A percentile compares a stretch with the other conserved stretches of the same genome.
Conservation (phyloP, 2,329 filamentous ascomycete species). For the Orbilia ellipsospora region DNA sequence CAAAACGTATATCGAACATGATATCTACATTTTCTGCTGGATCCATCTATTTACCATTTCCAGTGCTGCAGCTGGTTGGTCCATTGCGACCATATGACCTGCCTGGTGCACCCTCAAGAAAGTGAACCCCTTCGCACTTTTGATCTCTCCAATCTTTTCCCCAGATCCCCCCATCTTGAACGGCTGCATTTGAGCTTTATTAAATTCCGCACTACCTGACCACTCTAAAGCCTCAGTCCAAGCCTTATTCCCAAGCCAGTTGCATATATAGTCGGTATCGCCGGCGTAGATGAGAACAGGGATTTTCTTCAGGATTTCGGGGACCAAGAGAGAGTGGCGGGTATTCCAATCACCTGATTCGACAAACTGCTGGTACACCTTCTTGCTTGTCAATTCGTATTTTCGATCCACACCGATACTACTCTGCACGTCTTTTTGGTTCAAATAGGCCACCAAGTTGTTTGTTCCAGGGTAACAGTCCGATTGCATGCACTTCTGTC, state of each 20-base stretch:
- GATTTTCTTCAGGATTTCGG: not conserved
- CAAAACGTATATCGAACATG: no score
- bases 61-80: not conserved
- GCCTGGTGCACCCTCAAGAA: not conserved
- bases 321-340: no score
- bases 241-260: not conserved
- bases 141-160: not conserved
- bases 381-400: no score
- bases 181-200: not conserved
- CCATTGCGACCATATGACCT: not conserved
- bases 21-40: no score
- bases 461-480: no score
- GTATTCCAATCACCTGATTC: no score
- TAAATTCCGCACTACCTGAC: not conserved
- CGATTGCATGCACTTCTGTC: no score
- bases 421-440: no score
- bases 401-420: no score
- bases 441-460: no score
- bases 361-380: no score
- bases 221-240: not conserved
- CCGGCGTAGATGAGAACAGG: not conserved
- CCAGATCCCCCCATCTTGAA: not conserved
- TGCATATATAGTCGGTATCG: not conserved
- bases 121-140: not conserved
- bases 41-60: not conserved